Evolutionary conservation across 371 early-diverging fungal species (phyloP).

Genomic region (Mortierella sp.): DNA sequence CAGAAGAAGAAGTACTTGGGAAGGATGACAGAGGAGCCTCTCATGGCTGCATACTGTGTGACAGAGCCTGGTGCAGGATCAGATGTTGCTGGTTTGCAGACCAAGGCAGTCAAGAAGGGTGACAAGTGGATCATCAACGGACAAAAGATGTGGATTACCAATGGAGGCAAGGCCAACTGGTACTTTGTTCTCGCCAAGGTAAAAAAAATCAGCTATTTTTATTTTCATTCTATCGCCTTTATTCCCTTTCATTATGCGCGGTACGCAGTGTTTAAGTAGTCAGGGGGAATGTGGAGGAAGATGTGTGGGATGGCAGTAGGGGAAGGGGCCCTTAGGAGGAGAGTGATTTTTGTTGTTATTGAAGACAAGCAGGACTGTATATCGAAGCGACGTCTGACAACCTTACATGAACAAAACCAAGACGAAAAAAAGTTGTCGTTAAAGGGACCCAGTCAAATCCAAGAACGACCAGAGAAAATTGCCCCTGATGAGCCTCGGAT

Average conservation of each 20-base stretch:
- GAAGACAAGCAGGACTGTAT: too few species aligned
- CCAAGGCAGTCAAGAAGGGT: slow-evolving; percentile 89
- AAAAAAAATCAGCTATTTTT: not conserved
- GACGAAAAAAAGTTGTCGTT: not conserved
- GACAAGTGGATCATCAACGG: slow-evolving; percentile 86
- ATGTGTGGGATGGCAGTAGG: too few species aligned
- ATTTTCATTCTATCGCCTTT: too few species aligned
- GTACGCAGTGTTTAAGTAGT: not conserved
- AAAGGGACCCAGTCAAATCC: slow-evolving; percentile 43
- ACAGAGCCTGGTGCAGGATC: slow-evolving; percentile 96
- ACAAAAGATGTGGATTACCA: slow-evolving; percentile 98
- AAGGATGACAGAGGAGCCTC: slow-evolving; percentile 87
- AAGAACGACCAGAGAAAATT: slow-evolving; percentile 30
- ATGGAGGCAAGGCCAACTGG: slow-evolving; percentile 98
- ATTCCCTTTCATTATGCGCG: too few species aligned
- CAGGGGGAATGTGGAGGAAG: too few species aligned
- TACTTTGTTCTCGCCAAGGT: slow-evolving; percentile 95
- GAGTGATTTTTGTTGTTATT: too few species aligned
- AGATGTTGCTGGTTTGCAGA: slow-evolving; percentile 93
- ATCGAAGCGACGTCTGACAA: too few species aligned
- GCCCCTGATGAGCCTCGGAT: not conserved
- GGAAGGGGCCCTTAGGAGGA: too few species aligned
- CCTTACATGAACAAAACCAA: slow-evolving; percentile 5
- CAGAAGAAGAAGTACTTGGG: slow-evolving; percentile 95
- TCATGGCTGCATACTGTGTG: slow-evolving; percentile 89